Evolutionary conservation across 2,329 filamentous ascomycete species (phyloP).

Genomic region (Alternaria tenuissima): DNA sequence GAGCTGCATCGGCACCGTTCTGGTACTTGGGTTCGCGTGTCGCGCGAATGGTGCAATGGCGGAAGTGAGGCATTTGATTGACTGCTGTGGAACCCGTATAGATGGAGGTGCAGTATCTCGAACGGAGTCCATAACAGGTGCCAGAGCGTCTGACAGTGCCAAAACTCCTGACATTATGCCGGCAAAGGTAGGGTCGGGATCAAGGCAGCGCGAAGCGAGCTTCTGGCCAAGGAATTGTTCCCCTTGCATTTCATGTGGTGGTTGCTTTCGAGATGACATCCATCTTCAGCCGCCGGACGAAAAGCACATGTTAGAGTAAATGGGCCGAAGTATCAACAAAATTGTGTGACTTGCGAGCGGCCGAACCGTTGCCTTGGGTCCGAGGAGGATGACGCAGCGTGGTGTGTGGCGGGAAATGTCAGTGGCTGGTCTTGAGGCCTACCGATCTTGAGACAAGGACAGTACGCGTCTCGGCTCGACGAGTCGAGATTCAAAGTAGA

Average conservation of each 20-base stretch:
- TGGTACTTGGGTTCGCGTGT: conserved; percentile 35
- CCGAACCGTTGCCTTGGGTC: conserved; percentile 22
- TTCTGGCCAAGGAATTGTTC: background rate
- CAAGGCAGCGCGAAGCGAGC: background rate
- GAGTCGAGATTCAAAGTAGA: conserved; percentile 1
- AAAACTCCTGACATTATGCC: background rate
- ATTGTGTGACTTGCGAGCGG: conserved; percentile 24
- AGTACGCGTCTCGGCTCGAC: conserved; percentile 2
- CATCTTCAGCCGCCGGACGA: conserved; percentile 22
- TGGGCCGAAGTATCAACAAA: conserved; percentile 22
- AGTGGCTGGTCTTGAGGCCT: conserved; percentile 16
- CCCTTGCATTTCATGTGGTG: conserved; percentile 9
- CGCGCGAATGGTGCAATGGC: conserved; percentile 33
- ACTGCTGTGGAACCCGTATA: conserved; percentile 10
- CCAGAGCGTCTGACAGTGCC: background rate
- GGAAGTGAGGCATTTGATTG: conserved; percentile 22
- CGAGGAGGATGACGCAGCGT: conserved; percentile 12
- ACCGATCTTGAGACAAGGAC: conserved; percentile 36
- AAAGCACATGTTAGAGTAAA: conserved; percentile 18
- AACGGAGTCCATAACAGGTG: background rate
- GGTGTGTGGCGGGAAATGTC: conserved; percentile 8
- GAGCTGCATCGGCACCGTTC: conserved; percentile 27
- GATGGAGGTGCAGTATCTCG: conserved; percentile 7
- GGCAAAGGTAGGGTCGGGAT: background rate
- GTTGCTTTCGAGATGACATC: conserved; percentile 8